Conservation (phyloP, 1,139 yeast genomes). For the Hemisphaericaspora xylofermentans region DNA sequence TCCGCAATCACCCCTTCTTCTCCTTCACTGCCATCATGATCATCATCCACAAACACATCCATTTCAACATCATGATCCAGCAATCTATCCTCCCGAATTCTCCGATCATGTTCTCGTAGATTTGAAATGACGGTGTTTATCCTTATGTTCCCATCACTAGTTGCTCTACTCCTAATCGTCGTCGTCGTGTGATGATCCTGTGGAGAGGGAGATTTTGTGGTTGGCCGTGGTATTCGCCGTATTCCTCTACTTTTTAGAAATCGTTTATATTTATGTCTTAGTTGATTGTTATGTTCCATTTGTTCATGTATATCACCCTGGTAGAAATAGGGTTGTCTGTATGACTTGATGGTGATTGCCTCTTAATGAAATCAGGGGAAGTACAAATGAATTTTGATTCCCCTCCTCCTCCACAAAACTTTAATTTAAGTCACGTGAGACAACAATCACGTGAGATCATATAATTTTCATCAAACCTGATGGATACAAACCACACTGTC, state of each 20-base stretch:
- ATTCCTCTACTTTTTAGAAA: constrained; percentile 4
- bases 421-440: no score
- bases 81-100: background rate
- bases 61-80: constrained; percentile 5
- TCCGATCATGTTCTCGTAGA: constrained; percentile 9
- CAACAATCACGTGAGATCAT: no score
- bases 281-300: background rate
- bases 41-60: background rate
- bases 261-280: constrained; percentile 1
- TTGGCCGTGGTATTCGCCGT: constrained; percentile 3
- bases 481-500: no score
- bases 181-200: background rate
- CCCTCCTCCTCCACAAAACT: no score
- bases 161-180: constrained; percentile 8
- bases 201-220: background rate
- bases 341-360: no score
- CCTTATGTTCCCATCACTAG: constrained; percentile 11
- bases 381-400: no score
- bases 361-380: background rate
- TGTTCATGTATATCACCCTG: background rate
- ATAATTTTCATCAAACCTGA: no score
- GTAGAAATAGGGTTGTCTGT: no score
- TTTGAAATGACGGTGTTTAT: constrained; percentile 7
- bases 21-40: background rate
- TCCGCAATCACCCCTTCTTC: constrained; percentile 8